These are phyloP conservation scores for Melaleuca quinquenervia DNA, from an alignment of 345 rosid species.

Conservation along the genomic window DNA sequence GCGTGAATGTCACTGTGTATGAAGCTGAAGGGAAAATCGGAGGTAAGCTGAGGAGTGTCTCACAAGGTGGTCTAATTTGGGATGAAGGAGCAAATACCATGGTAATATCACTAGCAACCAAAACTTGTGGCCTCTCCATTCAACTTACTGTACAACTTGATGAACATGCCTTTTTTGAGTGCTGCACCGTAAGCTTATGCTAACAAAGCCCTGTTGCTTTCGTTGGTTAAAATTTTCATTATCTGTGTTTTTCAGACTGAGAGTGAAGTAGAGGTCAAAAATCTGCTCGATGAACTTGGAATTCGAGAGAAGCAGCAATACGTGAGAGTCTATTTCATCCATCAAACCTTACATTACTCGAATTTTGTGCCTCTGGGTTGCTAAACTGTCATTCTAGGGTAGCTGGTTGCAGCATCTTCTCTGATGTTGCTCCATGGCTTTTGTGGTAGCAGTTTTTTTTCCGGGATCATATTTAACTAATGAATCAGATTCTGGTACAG, in stretches of 20 bases:
- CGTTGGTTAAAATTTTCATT: background rate
- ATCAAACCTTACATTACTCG: background rate
- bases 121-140: background rate
- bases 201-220: background rate
- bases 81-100: slow-evolving; percentile 97
- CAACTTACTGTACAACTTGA: background rate
- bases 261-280: slow-evolving; percentile 65
- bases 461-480: background rate
- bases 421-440: background rate
- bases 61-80: slow-evolving; percentile 55
- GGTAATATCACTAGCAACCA: slow-evolving; percentile 16
- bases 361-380: background rate
- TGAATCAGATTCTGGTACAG: slow-evolving; percentile 27
- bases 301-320: slow-evolving; percentile 74
- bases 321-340: slow-evolving; percentile 30
- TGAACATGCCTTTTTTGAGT: background rate
- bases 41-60: slow-evolving; percentile 74
- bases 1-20: slow-evolving; percentile 63
- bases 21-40: slow-evolving; percentile 85
- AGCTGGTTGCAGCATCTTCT: background rate
- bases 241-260: slow-evolving; percentile 44
- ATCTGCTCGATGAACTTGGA: slow-evolving; percentile 67
- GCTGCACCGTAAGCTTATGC: background rate
- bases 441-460: background rate
- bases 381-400: background rate